Conservation (phyloP, 148 eudicot species). For the Arctostaphylos glauca region DNA sequence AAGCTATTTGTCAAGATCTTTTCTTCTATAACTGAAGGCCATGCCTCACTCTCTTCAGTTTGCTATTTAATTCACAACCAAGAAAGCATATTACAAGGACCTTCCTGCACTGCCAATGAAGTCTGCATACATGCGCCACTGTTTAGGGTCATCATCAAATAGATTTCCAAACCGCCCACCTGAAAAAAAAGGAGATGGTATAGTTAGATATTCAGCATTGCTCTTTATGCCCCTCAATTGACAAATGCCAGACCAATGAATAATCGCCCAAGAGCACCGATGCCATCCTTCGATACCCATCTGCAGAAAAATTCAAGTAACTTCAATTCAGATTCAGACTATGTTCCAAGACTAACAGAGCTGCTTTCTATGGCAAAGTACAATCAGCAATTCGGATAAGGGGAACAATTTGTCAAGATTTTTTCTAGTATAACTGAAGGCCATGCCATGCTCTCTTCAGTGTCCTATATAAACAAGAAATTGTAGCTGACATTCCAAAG, state of each 20-base stretch:
- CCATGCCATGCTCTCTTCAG: background rate
- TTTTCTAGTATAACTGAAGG: background rate
- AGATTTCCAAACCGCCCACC: slow-evolving; percentile 92
- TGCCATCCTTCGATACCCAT: slow-evolving; percentile 99
- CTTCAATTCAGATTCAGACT: slow-evolving; percentile 16
- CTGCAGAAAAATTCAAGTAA: slow-evolving; percentile 33
- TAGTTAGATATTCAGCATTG: slow-evolving; percentile 18
- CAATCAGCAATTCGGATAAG: background rate
- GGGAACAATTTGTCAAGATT: background rate
- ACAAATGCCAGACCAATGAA: slow-evolving; percentile 65
- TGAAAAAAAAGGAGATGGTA: slow-evolving; percentile 37
- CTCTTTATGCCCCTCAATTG: slow-evolving; percentile 25
- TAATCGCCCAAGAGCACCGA: slow-evolving; percentile 96
- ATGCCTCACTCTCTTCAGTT: no score
- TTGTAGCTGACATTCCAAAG: background rate
- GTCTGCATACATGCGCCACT: slow-evolving; percentile 99
- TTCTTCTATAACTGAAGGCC: no score
- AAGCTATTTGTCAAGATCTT: no score
- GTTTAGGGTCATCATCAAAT: slow-evolving; percentile 95
- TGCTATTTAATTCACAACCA: background rate
- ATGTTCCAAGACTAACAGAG: background rate
- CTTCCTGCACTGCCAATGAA: slow-evolving; percentile 99
- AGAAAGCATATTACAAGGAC: slow-evolving; percentile 26
- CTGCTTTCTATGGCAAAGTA: background rate
- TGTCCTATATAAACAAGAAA: background rate